A percentile compares a stretch with the other conserved stretches of the same genome.
These are phyloP conservation scores for Cichorium intybus DNA, from an alignment of 140 eudicot genomes.

Conservation along the genomic window DNA sequence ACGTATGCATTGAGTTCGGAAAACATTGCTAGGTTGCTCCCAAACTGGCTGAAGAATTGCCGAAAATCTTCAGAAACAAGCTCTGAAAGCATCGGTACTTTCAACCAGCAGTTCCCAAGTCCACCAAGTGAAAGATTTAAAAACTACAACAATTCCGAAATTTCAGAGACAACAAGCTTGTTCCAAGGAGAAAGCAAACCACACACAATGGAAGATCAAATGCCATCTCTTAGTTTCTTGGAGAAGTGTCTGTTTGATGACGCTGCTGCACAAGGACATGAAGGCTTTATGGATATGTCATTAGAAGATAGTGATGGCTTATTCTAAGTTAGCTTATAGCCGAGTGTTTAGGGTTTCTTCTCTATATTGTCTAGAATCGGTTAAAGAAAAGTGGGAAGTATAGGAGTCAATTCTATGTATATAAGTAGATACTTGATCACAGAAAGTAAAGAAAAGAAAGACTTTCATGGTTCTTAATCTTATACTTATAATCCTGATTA, in stretches of 20 bases:
- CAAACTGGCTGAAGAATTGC: constrained; percentile 38
- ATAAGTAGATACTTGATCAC: not conserved
- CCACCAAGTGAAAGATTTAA: constrained; percentile 16
- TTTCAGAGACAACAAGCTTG: constrained; percentile 28
- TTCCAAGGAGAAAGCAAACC: constrained; percentile 27
- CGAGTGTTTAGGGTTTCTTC: not conserved
- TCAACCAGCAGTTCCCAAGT: constrained; percentile 22
- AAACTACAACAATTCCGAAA: constrained; percentile 19
- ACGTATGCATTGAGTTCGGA: constrained; percentile 37
- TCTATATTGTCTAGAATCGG: not conserved
- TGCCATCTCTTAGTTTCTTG: constrained; percentile 34
- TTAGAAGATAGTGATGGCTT: constrained; percentile 46
- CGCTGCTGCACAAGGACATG: constrained; percentile 35
- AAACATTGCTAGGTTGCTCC: constrained; percentile 40
- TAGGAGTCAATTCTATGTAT: not conserved
- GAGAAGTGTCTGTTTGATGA: constrained; percentile 45
- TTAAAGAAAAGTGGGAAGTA: constrained; percentile 1
- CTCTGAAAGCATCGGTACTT: constrained; percentile 19
- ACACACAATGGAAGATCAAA: constrained; percentile 1
- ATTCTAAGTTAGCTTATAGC: constrained; percentile 25
- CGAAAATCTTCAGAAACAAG: constrained; percentile 31
- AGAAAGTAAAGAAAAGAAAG: not conserved
- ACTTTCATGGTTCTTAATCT: not conserved
- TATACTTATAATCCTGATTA: not conserved
- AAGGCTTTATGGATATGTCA: constrained; percentile 48